Base-by-base conservation (phyloP, 345 rosid genomes). In the Eucalyptus cladocalyx region DNA sequence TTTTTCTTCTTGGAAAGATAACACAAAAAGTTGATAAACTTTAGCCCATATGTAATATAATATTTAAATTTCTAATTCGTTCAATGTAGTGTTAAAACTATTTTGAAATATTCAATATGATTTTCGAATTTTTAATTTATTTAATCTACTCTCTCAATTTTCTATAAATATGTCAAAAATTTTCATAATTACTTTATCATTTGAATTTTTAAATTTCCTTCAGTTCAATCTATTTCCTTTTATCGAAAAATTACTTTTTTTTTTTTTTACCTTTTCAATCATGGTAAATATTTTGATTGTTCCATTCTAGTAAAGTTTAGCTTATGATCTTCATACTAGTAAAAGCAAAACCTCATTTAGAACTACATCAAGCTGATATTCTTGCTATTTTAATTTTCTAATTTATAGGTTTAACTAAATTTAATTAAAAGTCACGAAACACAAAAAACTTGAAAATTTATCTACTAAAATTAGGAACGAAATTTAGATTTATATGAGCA, bases 61-160 rank as follows among this genome's bases (percentile, higher is more conserved):
- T 37, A 1, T 2, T 37, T 37, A 11, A 9, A 72, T 8, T 72
- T 19, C 2, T 19, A 37, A 37, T 72, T 72, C 2, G 2, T 37
- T 37, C 3, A 21, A 10, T 11, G 0, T 37, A 13, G 3, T 37
- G 2, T 6, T 19, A 4, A 12, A 76, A 76, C 8, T 3, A 18
- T 67, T 67, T 3, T 2, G 42, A 67, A 67, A 9, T 72, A 8
- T 67, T 32, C 3, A 67, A 32, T 67, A 3, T 18, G 5, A 4
- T 34, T 5, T 34, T 69, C 3, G 0, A 32, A 34, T 2, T 69
- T 69, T 32, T 3, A 32, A 17, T 69, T 69, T 34, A 11, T 76
- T 76, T 23, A 19, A 11, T 21, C 15, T 19, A 37, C 5, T 37
- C 83, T 34, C 42, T 37, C 28, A 37, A 37, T 6, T 72, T 72